Base-by-base conservation (phyloP, 768 basidiomycete species). In the Cystobasidium onofrii region DNA sequence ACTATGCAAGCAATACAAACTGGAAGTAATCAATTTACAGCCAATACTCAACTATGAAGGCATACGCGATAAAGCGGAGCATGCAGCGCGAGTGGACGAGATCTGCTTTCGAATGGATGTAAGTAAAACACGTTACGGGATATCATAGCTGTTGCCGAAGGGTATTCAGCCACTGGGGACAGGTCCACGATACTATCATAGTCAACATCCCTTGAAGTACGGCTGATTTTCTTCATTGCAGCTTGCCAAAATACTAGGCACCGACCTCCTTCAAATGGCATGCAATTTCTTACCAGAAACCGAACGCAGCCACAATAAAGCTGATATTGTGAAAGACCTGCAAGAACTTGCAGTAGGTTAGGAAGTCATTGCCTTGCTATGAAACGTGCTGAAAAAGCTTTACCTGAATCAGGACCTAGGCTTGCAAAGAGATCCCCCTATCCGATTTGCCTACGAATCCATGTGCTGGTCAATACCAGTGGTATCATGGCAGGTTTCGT, bases 21-120 rank as follows among this genome's bases (percentile, higher is more conserved):
- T 76, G 27, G 31, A 34, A 18, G 41, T 76, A 29, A 39, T 76
- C 20, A 61, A 65, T 2, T 29, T 76, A 0, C 75, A 76, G 61
- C 75, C 75, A 7, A 25, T 73, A 2, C 60, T 73, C 17, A 70
- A 74, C 39, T 76, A 76, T 39, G 73, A 76, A 29, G 75, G 75
- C 0, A 69, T 76, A 33, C 13, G 36, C 18, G 73, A 74, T 44
- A 25, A 46, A n/a, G 34, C 46, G 27, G 75, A 76, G 52, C 75
- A 74, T 46, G 27, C 1, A 13, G 44, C 65, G n/a, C 17, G 64
- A 6, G 1, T 74, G 0, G 75, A 70, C 1, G 73, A 76, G 36
- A 65, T 67, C 18, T 34, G 33, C 0, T 76, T 76, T 34, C 29
- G 73, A 1, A 50, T 76, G 39, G 75, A 76, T 64, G 75, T 76